phyloP scores from a whole-genome alignment of 805 yeast genomes.

The Hemisphaericaspora nanyangensis region DNA sequence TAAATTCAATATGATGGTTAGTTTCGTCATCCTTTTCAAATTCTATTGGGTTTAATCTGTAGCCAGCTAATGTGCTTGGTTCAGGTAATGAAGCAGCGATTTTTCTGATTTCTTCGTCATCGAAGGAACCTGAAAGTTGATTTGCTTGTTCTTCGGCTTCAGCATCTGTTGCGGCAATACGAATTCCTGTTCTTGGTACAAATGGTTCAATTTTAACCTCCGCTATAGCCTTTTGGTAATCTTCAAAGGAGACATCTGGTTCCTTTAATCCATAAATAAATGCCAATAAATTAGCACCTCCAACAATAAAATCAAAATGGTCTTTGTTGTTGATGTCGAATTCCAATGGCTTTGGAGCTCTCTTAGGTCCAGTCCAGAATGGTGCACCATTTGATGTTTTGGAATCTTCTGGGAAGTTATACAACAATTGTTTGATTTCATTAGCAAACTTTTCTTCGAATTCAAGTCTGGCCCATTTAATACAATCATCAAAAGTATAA shows the following conservation, averaged over 20 bases:
- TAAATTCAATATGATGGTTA: slow-evolving; percentile 94
- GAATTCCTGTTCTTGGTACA: slow-evolving; percentile 67
- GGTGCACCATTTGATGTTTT: slow-evolving; percentile 86
- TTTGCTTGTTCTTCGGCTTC: slow-evolving; percentile 84
- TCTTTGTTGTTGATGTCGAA: slow-evolving; percentile 74
- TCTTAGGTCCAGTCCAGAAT: slow-evolving; percentile 97
- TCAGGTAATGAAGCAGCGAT: slow-evolving; percentile 81
- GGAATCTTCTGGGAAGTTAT: slow-evolving; percentile 94
- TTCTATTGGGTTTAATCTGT: slow-evolving; percentile 82
- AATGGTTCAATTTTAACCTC: slow-evolving; percentile 50
- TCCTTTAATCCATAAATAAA: slow-evolving; percentile 87
- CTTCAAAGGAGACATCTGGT: slow-evolving; percentile 50
- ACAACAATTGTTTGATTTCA: slow-evolving; percentile 85
- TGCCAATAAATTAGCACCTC: slow-evolving; percentile 90
- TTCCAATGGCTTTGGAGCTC: slow-evolving; percentile 84
- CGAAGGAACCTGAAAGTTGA: slow-evolving; percentile 37
- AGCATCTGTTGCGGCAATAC: slow-evolving; percentile 78
- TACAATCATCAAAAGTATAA: slow-evolving; percentile 85
- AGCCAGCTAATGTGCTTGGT: slow-evolving; percentile 85
- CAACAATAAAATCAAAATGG: slow-evolving; percentile 79
- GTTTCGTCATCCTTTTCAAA: slow-evolving; percentile 98
- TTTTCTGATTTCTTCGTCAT: slow-evolving; percentile 59
- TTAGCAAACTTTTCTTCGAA: slow-evolving; percentile 82
- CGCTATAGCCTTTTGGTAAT: slow-evolving; percentile 53
- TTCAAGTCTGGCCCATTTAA: slow-evolving; percentile 89